A percentile compares a stretch with the other conserved stretches of the same genome.
Conservation (phyloP, 257 asterid species). For the Solanum habrochaites region DNA sequence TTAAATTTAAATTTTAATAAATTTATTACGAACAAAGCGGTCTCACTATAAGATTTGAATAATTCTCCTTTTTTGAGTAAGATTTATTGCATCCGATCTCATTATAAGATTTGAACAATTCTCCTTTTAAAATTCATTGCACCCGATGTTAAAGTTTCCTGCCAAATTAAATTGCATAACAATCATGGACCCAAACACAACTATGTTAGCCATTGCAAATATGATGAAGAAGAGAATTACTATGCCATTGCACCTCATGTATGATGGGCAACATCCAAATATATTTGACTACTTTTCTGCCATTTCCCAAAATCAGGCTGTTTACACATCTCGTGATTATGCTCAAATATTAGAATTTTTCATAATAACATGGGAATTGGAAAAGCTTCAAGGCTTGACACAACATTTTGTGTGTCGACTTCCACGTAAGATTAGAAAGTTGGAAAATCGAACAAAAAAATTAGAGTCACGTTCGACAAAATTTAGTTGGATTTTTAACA, state of each 20-base stretch:
- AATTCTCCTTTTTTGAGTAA: too few species aligned
- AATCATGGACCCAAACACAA: too few species aligned
- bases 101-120: too few species aligned
- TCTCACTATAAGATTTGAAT: too few species aligned
- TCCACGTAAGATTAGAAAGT: conserved; percentile 1
- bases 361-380: conserved; percentile 17
- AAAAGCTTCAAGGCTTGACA: conserved; percentile 10
- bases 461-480: neutral
- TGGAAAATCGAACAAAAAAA: conserved; percentile 2
- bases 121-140: too few species aligned
- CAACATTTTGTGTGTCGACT: conserved; percentile 27
- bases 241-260: conserved; percentile 26
- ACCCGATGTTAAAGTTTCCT: too few species aligned
- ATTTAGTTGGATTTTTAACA: conserved; percentile 28
- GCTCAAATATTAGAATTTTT: conserved; percentile 18
- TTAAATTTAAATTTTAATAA: too few species aligned
- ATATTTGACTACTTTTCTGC: conserved; percentile 12
- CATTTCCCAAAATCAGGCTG: conserved; percentile 6
- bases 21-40: too few species aligned
- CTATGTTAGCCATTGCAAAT: conserved; percentile 19
- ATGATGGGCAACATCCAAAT: conserved; percentile 16
- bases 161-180: too few species aligned
- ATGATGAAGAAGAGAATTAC: conserved; percentile 27
- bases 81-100: too few species aligned
- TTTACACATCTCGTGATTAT: conserved; percentile 15